Percentiles rank a stretch among this genome's conserved stretches.
Conservation (phyloP, 805 yeast species). For the Metschnikowia santaceciliae region DNA sequence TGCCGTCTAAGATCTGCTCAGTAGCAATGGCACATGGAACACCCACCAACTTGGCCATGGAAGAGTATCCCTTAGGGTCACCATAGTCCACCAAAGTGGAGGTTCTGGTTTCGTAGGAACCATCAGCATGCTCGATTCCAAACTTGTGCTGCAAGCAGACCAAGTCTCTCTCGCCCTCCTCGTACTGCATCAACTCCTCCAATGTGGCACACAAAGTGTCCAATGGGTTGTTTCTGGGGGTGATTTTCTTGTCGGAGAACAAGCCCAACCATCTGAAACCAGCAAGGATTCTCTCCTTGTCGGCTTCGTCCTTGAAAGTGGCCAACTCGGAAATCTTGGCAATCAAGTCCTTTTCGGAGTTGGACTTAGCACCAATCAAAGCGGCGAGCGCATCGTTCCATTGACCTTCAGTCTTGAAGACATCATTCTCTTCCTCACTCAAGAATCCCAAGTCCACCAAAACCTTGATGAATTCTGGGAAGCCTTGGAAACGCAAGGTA, state of each 20-base stretch:
- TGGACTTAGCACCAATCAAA: constrained; percentile 70
- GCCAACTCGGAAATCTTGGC: constrained; percentile 75
- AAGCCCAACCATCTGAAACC: constrained; percentile 95
- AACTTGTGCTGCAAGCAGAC: constrained; percentile 96
- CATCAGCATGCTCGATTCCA: constrained; percentile 95
- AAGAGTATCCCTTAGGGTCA: constrained; percentile 80
- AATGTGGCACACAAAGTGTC: constrained; percentile 96
- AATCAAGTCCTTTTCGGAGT: constrained; percentile 67
- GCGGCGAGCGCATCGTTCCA: constrained; percentile 88
- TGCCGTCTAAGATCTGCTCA: constrained; percentile 79
- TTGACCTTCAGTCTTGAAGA: constrained; percentile 53
- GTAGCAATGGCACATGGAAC: constrained; percentile 97
- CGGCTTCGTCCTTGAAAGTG: constrained; percentile 73
- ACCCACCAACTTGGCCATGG: constrained; percentile 98
- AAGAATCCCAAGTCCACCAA: constrained; percentile 92
- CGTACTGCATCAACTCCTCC: constrained; percentile 94
- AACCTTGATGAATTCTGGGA: constrained; percentile 96
- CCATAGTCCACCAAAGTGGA: constrained; percentile 95
- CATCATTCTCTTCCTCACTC: constrained; percentile 65
- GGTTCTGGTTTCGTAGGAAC: constrained; percentile 85
- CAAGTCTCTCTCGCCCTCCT: constrained; percentile 90
- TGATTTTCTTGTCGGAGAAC: constrained; percentile 69
- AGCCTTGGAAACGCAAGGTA: constrained; percentile 95
- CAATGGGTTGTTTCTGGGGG: constrained; percentile 90
- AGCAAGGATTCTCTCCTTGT: constrained; percentile 78